These are phyloP conservation scores for Monilinia laxa DNA, from an alignment of 2,329 filamentous ascomycete species.

Conservation along the genomic window DNA sequence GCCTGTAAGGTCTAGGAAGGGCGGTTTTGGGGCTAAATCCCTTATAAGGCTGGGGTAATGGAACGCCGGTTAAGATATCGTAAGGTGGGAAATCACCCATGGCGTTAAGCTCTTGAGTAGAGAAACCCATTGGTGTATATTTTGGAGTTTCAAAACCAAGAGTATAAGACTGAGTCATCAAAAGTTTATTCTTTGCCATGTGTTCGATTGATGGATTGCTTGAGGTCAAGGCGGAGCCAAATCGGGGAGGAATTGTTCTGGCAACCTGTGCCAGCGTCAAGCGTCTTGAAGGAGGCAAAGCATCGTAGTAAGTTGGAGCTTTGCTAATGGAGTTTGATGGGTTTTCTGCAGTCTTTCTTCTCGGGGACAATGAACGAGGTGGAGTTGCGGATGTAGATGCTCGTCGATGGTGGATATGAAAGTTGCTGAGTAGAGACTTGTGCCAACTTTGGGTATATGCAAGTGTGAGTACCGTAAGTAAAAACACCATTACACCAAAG, in stretches of 20 bases:
- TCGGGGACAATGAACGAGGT: constrained; percentile 38
- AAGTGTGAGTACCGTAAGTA: constrained; percentile 30
- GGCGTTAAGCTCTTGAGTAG: constrained; percentile 64
- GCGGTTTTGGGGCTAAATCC: constrained; percentile 70
- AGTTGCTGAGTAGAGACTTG: constrained; percentile 31
- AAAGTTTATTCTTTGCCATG: constrained; percentile 31
- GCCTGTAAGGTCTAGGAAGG: constrained; percentile 71
- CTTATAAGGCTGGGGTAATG: constrained; percentile 61
- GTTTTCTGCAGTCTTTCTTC: constrained; percentile 23
- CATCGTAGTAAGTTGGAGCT: constrained; percentile 18
- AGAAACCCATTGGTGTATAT: constrained; percentile 68
- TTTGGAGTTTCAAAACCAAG: constrained; percentile 38
- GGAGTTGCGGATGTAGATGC: constrained; percentile 39
- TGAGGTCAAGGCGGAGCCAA: constrained; percentile 28
- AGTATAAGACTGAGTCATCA: constrained; percentile 33
- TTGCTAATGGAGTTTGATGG: constrained; percentile 19
- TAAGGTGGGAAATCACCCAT: constrained; percentile 81
- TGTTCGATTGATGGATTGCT: constrained; percentile 29
- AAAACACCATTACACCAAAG: constrained; percentile 33
- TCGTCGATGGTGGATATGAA: constrained; percentile 36
- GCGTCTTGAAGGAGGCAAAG: constrained; percentile 38
- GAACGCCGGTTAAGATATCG: constrained; percentile 70
- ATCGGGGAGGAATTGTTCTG: constrained; percentile 26
- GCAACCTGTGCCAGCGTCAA: constrained; percentile 34
- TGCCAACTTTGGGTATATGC: constrained; percentile 32